These are phyloP conservation scores for Agapanthus africanus DNA, from an alignment of 106 monocot genomes.

Conservation along the genomic window DNA sequence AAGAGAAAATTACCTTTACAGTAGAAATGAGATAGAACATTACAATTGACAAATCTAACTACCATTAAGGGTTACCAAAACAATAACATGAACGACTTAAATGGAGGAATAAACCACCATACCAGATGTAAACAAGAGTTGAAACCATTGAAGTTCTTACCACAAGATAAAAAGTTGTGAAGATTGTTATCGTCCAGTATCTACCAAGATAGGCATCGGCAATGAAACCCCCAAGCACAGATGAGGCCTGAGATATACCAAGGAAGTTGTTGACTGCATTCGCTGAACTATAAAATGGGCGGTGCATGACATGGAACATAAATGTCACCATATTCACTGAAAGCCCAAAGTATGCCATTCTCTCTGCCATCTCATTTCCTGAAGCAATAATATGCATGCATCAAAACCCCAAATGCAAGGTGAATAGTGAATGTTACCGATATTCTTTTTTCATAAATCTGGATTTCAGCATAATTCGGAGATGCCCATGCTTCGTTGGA, in stretches of 20 bases:
- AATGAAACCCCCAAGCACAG: slow-evolving; percentile 83
- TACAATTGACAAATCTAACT: no score
- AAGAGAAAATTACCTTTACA: no score
- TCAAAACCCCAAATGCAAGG: not conserved
- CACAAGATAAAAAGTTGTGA: slow-evolving; percentile 82
- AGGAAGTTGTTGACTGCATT: slow-evolving; percentile 83
- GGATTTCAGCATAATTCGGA: not conserved
- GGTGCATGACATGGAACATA: slow-evolving; percentile 88
- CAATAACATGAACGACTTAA: not conserved
- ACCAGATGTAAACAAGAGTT: not conserved
- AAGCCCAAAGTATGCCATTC: slow-evolving; percentile 92
- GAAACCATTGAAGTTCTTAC: slow-evolving; percentile 14
- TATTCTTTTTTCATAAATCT: not conserved
- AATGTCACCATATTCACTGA: slow-evolving; percentile 95
- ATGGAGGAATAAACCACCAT: not conserved
- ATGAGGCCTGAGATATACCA: slow-evolving; percentile 88
- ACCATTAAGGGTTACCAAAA: no score
- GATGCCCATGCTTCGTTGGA: no score
- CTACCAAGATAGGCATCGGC: slow-evolving; percentile 94
- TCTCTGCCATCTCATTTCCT: slow-evolving; percentile 98
- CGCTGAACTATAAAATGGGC: slow-evolving; percentile 71
- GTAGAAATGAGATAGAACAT: no score
- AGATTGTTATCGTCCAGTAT: slow-evolving; percentile 95
- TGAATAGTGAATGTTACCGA: not conserved
- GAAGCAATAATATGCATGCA: not conserved